A percentile compares a stretch with the other conserved stretches of the same genome.
Evolutionary conservation across 140 eudicot genomes (phyloP).

Genomic region (Bidens hawaiensis): DNA sequence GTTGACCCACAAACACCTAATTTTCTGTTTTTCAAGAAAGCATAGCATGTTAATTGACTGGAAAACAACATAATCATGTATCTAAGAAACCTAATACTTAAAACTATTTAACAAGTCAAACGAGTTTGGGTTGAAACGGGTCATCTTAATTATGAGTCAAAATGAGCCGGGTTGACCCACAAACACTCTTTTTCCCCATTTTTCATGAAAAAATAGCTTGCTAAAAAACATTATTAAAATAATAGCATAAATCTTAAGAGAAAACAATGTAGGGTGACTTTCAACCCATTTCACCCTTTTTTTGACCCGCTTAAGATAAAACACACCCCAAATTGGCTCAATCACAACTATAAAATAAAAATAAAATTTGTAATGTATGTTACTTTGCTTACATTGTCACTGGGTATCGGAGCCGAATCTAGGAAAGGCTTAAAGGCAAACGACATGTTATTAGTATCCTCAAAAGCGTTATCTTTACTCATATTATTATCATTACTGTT

Average conservation of each 20-base stretch:
- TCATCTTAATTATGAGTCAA: not conserved
- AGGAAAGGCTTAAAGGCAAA: slow-evolving; percentile 61
- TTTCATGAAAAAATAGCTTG: not conserved
- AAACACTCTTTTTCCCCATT: not conserved
- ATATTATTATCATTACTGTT: slow-evolving; percentile 29
- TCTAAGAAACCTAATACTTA: not conserved
- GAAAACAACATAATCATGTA: no score
- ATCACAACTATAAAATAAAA: not conserved
- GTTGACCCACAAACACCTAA: no score
- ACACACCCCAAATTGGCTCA: not conserved
- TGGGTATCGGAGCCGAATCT: slow-evolving; percentile 37
- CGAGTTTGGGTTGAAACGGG: not conserved
- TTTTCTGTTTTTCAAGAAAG: no score
- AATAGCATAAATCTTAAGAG: not conserved
- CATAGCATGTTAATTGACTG: no score
- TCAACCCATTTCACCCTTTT: not conserved
- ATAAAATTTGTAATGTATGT: slow-evolving; percentile 2
- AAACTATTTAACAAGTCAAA: not conserved
- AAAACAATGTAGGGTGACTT: not conserved
- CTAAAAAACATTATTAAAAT: not conserved
- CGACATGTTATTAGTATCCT: slow-evolving; percentile 37
- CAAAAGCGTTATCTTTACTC: slow-evolving; percentile 48
- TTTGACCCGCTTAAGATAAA: not conserved
- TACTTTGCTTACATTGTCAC: slow-evolving; percentile 43
- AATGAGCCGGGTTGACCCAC: not conserved